Evolutionary conservation across 331 rosid species (phyloP).

Genomic region (Spiraea crenata): DNA sequence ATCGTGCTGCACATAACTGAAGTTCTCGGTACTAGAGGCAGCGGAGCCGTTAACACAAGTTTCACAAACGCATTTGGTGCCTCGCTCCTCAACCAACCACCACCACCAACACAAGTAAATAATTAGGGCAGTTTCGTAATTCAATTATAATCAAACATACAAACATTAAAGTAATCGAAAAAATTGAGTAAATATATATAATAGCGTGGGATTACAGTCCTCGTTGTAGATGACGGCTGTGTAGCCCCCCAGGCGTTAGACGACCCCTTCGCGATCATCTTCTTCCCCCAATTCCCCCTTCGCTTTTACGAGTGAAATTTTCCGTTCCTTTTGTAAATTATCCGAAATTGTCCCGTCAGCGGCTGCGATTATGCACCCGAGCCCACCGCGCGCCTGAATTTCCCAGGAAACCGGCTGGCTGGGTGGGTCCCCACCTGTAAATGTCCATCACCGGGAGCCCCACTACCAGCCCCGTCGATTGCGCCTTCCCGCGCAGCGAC

Average conservation of each 20-base stretch:
- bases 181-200: neutral
- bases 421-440: constrained; percentile 41
- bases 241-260: constrained; percentile 14
- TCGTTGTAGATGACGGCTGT: constrained; percentile 26
- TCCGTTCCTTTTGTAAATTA: too few species aligned
- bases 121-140: constrained; percentile 11
- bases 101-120: neutral
- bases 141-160: neutral
- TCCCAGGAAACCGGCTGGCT: constrained; percentile 20
- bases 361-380: constrained; percentile 18
- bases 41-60: too few species aligned
- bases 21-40: too few species aligned
- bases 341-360: neutral
- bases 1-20: too few species aligned
- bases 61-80: neutral
- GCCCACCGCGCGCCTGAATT: constrained; percentile 11
- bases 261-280: constrained; percentile 28
- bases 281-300: neutral
- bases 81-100: neutral
- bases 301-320: too few species aligned
- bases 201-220: constrained; percentile 28
- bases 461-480: constrained; percentile 40
- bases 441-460: constrained; percentile 55
- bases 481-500: constrained; percentile 35
- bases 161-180: neutral